A percentile compares a stretch with the other conserved stretches of the same genome.
Evolutionary conservation across 2,329 filamentous ascomycete species (phyloP).

Genomic region (Fusarium lyarnte): DNA sequence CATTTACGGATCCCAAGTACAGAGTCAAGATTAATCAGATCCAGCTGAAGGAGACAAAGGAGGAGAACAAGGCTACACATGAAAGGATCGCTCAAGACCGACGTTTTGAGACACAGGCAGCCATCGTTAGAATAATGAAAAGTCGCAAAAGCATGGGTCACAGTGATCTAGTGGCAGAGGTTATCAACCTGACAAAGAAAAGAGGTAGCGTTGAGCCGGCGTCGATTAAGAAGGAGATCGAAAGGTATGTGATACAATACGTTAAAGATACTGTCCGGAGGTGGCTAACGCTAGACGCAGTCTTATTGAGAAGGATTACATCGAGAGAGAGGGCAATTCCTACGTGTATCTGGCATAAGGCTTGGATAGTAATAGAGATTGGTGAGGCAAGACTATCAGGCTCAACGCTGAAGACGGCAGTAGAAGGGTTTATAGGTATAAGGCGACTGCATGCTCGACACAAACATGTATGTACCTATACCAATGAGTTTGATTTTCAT

Average conservation of each 20-base stretch:
- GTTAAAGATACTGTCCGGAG: neutral
- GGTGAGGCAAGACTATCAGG: neutral
- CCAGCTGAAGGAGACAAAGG: conserved; percentile 93
- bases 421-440: neutral
- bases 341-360: conserved; percentile 76
- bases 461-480: neutral
- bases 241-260: conserved; percentile 71
- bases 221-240: conserved; percentile 97
- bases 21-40: conserved; percentile 99
- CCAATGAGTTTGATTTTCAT: neutral
- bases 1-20: conserved; percentile 83
- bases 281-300: conserved; percentile 53
- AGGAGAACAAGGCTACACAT: conserved; percentile 94
- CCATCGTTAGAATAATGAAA: conserved; percentile 98
- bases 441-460: neutral
- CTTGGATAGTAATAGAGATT: neutral
- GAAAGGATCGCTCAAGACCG: conserved; percentile 88
- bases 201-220: conserved; percentile 84
- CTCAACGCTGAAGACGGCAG: neutral
- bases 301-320: conserved; percentile 92
- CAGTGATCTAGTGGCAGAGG: conserved; percentile 87
- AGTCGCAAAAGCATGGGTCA: conserved; percentile 87
- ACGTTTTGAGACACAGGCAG: conserved; percentile 96
- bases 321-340: conserved; percentile 78
- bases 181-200: conserved; percentile 88